phyloP scores from a whole-genome alignment of 139 green algal genomes.

The Pleodorina starrii region DNA sequence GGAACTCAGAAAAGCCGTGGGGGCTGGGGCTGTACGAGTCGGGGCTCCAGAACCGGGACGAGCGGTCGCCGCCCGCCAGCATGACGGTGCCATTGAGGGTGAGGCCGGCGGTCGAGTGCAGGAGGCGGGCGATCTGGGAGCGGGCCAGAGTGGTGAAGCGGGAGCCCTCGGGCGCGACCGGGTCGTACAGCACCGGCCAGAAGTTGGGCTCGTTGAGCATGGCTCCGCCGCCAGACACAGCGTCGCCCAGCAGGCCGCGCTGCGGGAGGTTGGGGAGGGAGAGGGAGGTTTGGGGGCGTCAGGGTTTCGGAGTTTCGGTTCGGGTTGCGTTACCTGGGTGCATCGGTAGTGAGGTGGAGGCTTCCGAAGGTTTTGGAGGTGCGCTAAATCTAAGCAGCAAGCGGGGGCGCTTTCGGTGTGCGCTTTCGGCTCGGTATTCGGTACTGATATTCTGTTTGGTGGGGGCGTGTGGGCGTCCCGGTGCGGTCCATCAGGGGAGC shows the following conservation, averaged over 20 bases:
- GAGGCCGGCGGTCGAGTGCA: constrained; percentile 56
- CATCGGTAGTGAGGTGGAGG: too few species aligned
- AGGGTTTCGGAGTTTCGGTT: too few species aligned
- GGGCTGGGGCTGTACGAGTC: constrained; percentile 20
- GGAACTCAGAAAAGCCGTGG: constrained; percentile 48
- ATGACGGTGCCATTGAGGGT: constrained; percentile 56
- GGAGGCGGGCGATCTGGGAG: constrained; percentile 52
- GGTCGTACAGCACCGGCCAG: constrained; percentile 48
- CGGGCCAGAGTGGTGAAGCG: constrained; percentile 26
- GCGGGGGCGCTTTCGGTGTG: too few species aligned
- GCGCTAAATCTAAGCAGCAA: too few species aligned
- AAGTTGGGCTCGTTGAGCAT: constrained; percentile 53
- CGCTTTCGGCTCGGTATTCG: too few species aligned
- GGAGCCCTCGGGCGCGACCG: neutral
- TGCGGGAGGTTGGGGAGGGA: neutral
- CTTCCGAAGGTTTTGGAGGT: too few species aligned
- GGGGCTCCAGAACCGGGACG: constrained; percentile 25
- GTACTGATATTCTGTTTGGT: too few species aligned
- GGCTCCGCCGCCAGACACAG: neutral
- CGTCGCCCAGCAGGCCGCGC: constrained; percentile 47
- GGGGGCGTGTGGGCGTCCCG: too few species aligned
- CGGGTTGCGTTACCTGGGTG: too few species aligned
- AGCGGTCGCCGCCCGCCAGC: constrained; percentile 57
- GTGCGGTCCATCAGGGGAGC: too few species aligned
- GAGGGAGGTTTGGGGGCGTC: too few species aligned